Evolutionary conservation across 2,329 filamentous ascomycete species (phyloP).

Genomic region (Botryotinia narcissicola): DNA sequence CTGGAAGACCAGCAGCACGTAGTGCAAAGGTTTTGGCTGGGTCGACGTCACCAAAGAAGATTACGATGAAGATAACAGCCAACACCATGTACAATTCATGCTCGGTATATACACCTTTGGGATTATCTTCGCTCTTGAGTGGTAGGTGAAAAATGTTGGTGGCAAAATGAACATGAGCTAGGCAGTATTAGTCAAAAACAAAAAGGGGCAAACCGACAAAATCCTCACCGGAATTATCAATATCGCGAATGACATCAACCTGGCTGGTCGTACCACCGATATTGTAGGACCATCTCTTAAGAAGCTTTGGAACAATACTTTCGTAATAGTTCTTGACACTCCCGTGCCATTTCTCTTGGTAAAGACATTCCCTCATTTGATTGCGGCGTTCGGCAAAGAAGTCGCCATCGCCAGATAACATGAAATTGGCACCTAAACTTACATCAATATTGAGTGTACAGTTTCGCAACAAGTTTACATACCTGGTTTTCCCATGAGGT

Average conservation of each 20-base stretch:
- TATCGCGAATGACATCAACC: slow-evolving; percentile 62
- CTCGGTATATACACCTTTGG: slow-evolving; percentile 51
- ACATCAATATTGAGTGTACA: background rate
- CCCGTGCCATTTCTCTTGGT: slow-evolving; percentile 57
- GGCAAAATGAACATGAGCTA: slow-evolving; percentile 43
- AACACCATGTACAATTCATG: slow-evolving; percentile 41
- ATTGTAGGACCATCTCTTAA: slow-evolving; percentile 46
- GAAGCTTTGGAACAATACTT: slow-evolving; percentile 45
- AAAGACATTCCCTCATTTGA: slow-evolving; percentile 56
- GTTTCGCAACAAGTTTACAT: background rate
- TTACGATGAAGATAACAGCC: slow-evolving; percentile 57
- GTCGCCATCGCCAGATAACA: slow-evolving; percentile 52
- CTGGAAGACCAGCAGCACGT: slow-evolving; percentile 60
- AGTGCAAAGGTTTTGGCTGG: slow-evolving; percentile 60
- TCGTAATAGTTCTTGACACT: slow-evolving; percentile 66
- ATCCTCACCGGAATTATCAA: slow-evolving; percentile 46
- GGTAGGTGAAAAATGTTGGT: slow-evolving; percentile 51
- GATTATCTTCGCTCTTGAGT: slow-evolving; percentile 51
- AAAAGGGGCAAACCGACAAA: slow-evolving; percentile 34
- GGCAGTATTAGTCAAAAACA: slow-evolving; percentile 49
- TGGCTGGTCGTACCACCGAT: slow-evolving; percentile 40
- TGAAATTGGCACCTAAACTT: slow-evolving; percentile 46
- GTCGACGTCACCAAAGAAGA: slow-evolving; percentile 64
- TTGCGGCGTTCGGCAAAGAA: slow-evolving; percentile 51
- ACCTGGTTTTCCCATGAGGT: slow-evolving; percentile 24